These are phyloP conservation scores for Candida ipomoeae DNA, from an alignment of 805 yeast genomes.

Conservation along the genomic window DNA sequence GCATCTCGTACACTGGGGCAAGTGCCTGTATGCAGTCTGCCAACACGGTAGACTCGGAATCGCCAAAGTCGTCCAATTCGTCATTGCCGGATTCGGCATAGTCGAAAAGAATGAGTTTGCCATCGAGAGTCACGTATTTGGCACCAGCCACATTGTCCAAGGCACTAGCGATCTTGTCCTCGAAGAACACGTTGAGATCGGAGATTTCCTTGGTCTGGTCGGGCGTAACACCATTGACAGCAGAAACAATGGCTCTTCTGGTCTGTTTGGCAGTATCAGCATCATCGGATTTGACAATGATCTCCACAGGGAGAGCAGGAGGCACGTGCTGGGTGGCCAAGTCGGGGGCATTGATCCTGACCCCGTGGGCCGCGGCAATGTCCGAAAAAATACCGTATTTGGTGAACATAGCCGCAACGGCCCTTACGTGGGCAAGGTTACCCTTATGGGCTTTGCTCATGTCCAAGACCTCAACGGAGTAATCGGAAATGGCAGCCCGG, in stretches of 20 bases:
- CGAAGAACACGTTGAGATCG: constrained; percentile 66
- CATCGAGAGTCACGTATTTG: constrained; percentile 51
- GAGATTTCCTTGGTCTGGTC: constrained; percentile 50
- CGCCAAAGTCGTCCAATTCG: constrained; percentile 63
- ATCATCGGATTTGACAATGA: constrained; percentile 48
- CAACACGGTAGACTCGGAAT: constrained; percentile 49
- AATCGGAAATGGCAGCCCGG: constrained; percentile 54
- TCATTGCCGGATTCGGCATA: constrained; percentile 41
- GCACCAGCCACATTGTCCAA: constrained; percentile 43
- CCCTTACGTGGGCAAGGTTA: constrained; percentile 68
- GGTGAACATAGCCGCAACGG: constrained; percentile 63
- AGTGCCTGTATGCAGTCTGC: constrained; percentile 52
- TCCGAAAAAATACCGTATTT: constrained; percentile 44
- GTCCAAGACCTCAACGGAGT: constrained; percentile 65
- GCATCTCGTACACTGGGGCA: constrained; percentile 54
- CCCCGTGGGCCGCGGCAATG: constrained; percentile 37
- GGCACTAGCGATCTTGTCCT: constrained; percentile 41
- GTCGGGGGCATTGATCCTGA: constrained; percentile 37
- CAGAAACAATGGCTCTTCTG: constrained; percentile 66
- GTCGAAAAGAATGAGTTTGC: constrained; percentile 52
- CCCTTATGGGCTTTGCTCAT: constrained; percentile 88
- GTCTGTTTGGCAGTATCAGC: constrained; percentile 53
- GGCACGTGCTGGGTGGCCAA: constrained; percentile 37
- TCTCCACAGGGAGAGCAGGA: constrained; percentile 51
- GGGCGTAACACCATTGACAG: constrained; percentile 73